These are phyloP conservation scores for Pseudogymnoascus sp. DNA, from an alignment of 2,329 filamentous ascomycete genomes.

Conservation along the genomic window DNA sequence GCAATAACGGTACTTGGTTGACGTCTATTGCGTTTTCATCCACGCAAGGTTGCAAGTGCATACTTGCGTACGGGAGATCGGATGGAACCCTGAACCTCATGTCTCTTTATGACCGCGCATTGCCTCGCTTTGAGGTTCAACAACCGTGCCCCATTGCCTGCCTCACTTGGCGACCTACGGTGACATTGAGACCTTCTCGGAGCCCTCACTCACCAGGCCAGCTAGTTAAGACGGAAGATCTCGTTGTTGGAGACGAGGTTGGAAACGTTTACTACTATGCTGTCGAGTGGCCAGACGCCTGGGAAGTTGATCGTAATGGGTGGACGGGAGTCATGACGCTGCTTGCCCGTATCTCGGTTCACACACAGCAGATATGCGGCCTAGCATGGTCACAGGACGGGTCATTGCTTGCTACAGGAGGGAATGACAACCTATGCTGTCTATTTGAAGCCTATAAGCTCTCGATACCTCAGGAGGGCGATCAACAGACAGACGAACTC, in stretches of 20 bases:
- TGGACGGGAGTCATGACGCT: constrained; percentile 76
- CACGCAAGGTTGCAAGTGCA: constrained; percentile 60
- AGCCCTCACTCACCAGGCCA: constrained; percentile 38
- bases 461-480: not conserved
- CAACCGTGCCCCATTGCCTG: constrained; percentile 70
- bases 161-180: constrained; percentile 68
- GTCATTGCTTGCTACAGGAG: constrained; percentile 72
- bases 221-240: constrained; percentile 64
- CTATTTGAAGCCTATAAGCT: constrained; percentile 53
- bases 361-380: constrained; percentile 86
- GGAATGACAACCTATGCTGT: constrained; percentile 85
- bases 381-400: constrained; percentile 80
- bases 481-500: constrained; percentile 15
- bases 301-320: constrained; percentile 53
- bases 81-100: constrained; percentile 70
- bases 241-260: constrained; percentile 76
- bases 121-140: constrained; percentile 65
- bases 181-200: constrained; percentile 43
- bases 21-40: constrained; percentile 92
- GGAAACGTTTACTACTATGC: constrained; percentile 84
- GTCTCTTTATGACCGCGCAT: constrained; percentile 60
- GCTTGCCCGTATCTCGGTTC: constrained; percentile 66
- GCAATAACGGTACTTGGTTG: constrained; percentile 51
- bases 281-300: constrained; percentile 70
- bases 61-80: constrained; percentile 77